These are phyloP conservation scores for Helicostylum pulchrum DNA, from an alignment of 192 early-diverging fungal genomes.

Conservation along the genomic window DNA sequence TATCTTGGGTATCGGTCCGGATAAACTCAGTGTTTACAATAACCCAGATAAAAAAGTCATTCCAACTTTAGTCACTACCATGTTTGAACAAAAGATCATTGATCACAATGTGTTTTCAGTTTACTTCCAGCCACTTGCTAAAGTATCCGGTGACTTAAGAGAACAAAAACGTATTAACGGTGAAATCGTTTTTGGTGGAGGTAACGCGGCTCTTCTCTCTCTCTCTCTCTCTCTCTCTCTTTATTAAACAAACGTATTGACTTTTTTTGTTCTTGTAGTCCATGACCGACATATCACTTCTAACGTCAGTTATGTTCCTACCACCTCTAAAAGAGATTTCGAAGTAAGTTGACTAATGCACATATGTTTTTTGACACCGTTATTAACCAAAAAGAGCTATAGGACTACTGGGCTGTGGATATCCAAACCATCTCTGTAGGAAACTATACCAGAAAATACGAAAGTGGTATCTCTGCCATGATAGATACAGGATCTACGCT, in stretches of 20 bases:
- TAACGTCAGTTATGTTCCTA: slow-evolving; percentile 14
- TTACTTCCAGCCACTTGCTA: slow-evolving; percentile 22
- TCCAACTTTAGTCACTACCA: slow-evolving; percentile 27
- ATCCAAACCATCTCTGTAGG: slow-evolving; percentile 15
- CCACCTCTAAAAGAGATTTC: slow-evolving; percentile 8
- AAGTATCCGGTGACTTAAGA: not conserved
- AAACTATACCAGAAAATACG: not conserved
- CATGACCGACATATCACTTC: slow-evolving; percentile 8
- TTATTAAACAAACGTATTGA: no score
- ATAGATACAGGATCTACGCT: slow-evolving; percentile 31
- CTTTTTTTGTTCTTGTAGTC: slow-evolving; percentile 13
- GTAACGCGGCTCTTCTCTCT: not conserved
- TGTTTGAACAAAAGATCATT: slow-evolving; percentile 23
- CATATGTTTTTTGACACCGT: not conserved
- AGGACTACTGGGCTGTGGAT: slow-evolving; percentile 37
- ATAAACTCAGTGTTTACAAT: slow-evolving; percentile 20
- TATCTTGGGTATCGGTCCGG: slow-evolving; percentile 27
- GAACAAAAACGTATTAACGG: slow-evolving; percentile 22
- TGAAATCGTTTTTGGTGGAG: slow-evolving; percentile 32
- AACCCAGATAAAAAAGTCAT: slow-evolving; percentile 17
- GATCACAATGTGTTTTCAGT: slow-evolving; percentile 28
- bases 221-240: no score
- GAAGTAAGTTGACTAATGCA: slow-evolving; percentile 1
- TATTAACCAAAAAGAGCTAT: not conserved
- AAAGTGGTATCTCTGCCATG: slow-evolving; percentile 9